A percentile compares a stretch with the other conserved stretches of the same genome.
These are phyloP conservation scores for Closterium sp. DNA, from an alignment of 139 green algal species.

Conservation along the genomic window DNA sequence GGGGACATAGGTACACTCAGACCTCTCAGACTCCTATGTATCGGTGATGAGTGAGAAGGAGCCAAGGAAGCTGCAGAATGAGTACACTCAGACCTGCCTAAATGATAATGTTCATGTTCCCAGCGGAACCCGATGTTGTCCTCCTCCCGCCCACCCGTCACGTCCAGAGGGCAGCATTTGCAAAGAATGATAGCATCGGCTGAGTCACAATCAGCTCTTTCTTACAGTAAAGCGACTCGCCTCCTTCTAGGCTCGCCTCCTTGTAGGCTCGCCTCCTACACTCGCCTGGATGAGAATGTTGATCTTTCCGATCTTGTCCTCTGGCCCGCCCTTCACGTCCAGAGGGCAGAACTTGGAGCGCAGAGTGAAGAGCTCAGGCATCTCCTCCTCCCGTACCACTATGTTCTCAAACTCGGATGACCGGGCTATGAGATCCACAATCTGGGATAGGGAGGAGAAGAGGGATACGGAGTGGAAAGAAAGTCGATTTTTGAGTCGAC, in stretches of 20 bases:
- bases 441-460: conserved; percentile 13
- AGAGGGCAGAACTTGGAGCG: conserved; percentile 59
- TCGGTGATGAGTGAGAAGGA: too few species aligned
- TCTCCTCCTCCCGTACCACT: conserved; percentile 89
- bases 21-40: too few species aligned
- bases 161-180: conserved; percentile 60
- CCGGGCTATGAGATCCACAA: conserved; percentile 79
- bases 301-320: conserved; percentile 88
- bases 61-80: too few species aligned
- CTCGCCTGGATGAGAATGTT: conserved; percentile 57
- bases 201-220: too few species aligned
- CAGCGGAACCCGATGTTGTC: conserved; percentile 80
- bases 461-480: too few species aligned
- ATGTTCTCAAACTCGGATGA: conserved; percentile 94
- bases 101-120: conserved; percentile 76
- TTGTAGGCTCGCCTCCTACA: too few species aligned
- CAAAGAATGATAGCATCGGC: too few species aligned
- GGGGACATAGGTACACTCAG: too few species aligned
- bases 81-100: conserved; percentile 18
- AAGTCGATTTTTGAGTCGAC: too few species aligned
- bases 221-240: too few species aligned
- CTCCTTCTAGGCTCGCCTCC: too few species aligned
- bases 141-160: conserved; percentile 77
- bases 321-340: conserved; percentile 71
- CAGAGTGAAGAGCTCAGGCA: conserved; percentile 84